phyloP scores from a whole-genome alignment of 2,329 filamentous ascomycete genomes.

The Ophiosphaerella herpotricha region DNA sequence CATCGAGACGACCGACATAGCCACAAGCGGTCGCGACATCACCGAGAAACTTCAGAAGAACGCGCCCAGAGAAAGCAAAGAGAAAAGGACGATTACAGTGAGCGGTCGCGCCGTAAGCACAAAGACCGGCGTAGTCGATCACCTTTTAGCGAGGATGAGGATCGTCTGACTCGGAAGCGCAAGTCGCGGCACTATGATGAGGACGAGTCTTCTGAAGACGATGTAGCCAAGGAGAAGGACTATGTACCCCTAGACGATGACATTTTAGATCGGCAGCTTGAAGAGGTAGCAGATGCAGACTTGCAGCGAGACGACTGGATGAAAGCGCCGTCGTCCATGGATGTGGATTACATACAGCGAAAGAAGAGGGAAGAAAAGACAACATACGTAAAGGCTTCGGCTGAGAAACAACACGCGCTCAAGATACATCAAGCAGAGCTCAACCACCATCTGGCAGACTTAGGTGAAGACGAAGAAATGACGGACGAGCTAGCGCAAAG shows the following conservation, averaged over 20 bases:
- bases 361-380: slow-evolving; percentile 55
- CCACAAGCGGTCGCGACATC: slow-evolving; percentile 67
- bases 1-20: slow-evolving; percentile 57
- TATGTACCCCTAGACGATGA: slow-evolving; percentile 49
- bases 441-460: slow-evolving; percentile 69
- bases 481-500: slow-evolving; percentile 58
- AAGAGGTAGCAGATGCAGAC: slow-evolving; percentile 42
- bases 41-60: slow-evolving; percentile 48
- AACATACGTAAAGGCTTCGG: slow-evolving; percentile 52
- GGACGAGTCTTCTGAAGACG: slow-evolving; percentile 35
- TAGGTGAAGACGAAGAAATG: slow-evolving; percentile 45
- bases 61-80: slow-evolving; percentile 52
- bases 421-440: slow-evolving; percentile 80
- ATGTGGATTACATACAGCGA: slow-evolving; percentile 80
- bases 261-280: slow-evolving; percentile 50
- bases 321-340: slow-evolving; percentile 80
- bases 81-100: slow-evolving; percentile 37
- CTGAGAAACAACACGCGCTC: slow-evolving; percentile 65
- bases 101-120: slow-evolving; percentile 42
- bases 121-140: slow-evolving; percentile 29
- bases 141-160: slow-evolving; percentile 42
- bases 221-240: slow-evolving; percentile 50
- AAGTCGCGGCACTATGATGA: slow-evolving; percentile 41
- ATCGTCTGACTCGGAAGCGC: slow-evolving; percentile 37
- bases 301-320: slow-evolving; percentile 89